Evolutionary conservation across 225 moss, liverwort and hornwort species (phyloP).

Genomic region (Marchantia paleacea): DNA sequence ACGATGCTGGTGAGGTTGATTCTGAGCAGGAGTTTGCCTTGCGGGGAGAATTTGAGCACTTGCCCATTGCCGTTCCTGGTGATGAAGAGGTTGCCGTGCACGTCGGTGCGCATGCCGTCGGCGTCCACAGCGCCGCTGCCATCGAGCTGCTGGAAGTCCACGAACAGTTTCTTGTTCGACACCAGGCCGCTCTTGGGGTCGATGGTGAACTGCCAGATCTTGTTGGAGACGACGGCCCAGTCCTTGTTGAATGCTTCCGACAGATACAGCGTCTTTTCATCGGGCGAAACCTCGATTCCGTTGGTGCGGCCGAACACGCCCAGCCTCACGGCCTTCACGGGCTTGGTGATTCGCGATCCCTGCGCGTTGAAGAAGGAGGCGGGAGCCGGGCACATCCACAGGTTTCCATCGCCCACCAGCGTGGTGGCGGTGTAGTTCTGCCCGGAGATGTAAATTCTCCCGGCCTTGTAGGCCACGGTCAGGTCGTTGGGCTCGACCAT

Average conservation of each 20-base stretch:
- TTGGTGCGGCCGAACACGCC: constrained; percentile 41
- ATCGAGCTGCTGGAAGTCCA: constrained; percentile 39
- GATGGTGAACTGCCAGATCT: constrained; percentile 38
- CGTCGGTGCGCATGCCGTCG: constrained; percentile 42
- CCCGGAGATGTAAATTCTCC: constrained; percentile 37
- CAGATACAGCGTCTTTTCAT: constrained; percentile 40
- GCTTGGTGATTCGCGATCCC: neutral
- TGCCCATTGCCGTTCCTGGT: constrained; percentile 35
- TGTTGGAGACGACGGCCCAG: constrained; percentile 24
- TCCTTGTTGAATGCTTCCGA: constrained; percentile 38
- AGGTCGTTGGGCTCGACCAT: constrained; percentile 46
- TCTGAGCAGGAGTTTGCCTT: constrained; percentile 24
- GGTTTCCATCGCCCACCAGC: constrained; percentile 32
- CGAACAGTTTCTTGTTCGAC: constrained; percentile 26
- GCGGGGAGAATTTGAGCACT: constrained; percentile 32
- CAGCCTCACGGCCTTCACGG: constrained; percentile 29
- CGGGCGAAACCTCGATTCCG: constrained; percentile 43
- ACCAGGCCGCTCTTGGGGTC: constrained; percentile 25
- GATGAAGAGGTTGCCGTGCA: constrained; percentile 34
- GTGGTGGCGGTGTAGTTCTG: constrained; percentile 28
- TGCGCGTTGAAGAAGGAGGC: neutral
- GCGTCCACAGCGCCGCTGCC: constrained; percentile 31
- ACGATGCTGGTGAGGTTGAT: constrained; percentile 17
- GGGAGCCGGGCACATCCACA: constrained; percentile 38
- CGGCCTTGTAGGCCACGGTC: constrained; percentile 31